Conservation (phyloP, 2,329 filamentous ascomycete species). For the Thelonectria olida region DNA sequence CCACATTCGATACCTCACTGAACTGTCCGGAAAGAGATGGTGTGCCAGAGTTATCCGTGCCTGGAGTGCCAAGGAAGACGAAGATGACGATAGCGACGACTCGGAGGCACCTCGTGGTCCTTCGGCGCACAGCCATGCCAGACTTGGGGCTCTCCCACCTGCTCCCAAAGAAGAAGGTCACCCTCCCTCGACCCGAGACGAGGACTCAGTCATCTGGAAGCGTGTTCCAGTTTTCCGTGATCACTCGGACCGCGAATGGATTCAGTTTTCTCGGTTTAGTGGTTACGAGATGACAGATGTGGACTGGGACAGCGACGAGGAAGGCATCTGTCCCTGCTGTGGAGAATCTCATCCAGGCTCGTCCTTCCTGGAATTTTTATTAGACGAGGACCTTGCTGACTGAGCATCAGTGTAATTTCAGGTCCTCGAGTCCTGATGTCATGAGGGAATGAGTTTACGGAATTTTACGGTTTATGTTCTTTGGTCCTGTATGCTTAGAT, state of each 20-base stretch:
- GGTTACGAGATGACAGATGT: slow-evolving; percentile 48
- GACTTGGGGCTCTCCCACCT: slow-evolving; percentile 48
- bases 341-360: slow-evolving; percentile 50
- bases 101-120: slow-evolving; percentile 37
- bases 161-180: slow-evolving; percentile 54
- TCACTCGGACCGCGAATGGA: slow-evolving; percentile 54
- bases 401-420: slow-evolving; percentile 34
- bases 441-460: slow-evolving; percentile 20
- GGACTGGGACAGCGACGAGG: slow-evolving; percentile 47
- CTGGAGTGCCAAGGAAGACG: slow-evolving; percentile 45
- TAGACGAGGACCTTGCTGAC: slow-evolving; percentile 41
- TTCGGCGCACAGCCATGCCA: slow-evolving; percentile 37
- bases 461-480: slow-evolving; percentile 29
- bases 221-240: slow-evolving; percentile 55
- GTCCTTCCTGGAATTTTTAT: slow-evolving; percentile 45
- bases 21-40: slow-evolving; percentile 51
- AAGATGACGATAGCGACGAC: slow-evolving; percentile 39
- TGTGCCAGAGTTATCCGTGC: slow-evolving; percentile 57
- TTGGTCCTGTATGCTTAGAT: slow-evolving; percentile 39
- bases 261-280: slow-evolving; percentile 54
- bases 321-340: slow-evolving; percentile 51
- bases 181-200: slow-evolving; percentile 52
- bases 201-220: slow-evolving; percentile 61
- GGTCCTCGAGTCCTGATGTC: slow-evolving; percentile 16
- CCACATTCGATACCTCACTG: slow-evolving; percentile 50